These are phyloP conservation scores for Hebeloma cylindrosporum DNA, from an alignment of 768 basidiomycete species.

Conservation along the genomic window DNA sequence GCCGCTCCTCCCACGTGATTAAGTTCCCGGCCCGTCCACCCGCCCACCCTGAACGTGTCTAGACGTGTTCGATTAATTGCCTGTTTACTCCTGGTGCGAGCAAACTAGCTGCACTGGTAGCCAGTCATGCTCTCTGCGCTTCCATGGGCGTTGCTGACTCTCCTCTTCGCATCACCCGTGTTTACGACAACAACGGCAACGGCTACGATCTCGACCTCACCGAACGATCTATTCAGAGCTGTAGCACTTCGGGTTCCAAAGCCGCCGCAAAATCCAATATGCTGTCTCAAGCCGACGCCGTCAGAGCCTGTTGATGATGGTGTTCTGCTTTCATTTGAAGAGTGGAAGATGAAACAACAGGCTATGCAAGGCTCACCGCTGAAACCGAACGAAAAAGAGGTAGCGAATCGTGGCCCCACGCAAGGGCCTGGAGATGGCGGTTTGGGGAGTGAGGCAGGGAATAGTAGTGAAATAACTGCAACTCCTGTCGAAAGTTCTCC, in stretches of 20 bases:
- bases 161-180: slow-evolving; percentile 37
- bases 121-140: slow-evolving; percentile 23
- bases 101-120: slow-evolving; percentile 6
- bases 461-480: slow-evolving; percentile 6
- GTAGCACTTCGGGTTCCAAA: slow-evolving; percentile 50
- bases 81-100: too few relatives aligned
- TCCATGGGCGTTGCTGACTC: slow-evolving; percentile 33
- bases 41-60: too few relatives aligned
- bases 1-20: too few relatives aligned
- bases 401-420: slow-evolving; percentile 19
- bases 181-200: too few relatives aligned
- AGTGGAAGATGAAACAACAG: slow-evolving; percentile 78
- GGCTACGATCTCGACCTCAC: slow-evolving; percentile 33
- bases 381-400: slow-evolving; percentile 27
- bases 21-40: too few relatives aligned
- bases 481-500: slow-evolving; percentile 5
- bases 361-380: slow-evolving; percentile 36
- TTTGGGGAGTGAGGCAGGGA: slow-evolving; percentile 6
- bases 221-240: slow-evolving; percentile 62
- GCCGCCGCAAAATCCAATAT: slow-evolving; percentile 57
- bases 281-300: slow-evolving; percentile 62
- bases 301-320: slow-evolving; percentile 57
- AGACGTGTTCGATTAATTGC: too few relatives aligned
- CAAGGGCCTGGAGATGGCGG: slow-evolving; percentile 5
- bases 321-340: slow-evolving; percentile 78